Evolutionary conservation across 306 rosid species (phyloP), one percentile per base, ranked within the genome.

Genomic region (Cucurbita argyrosperma): DNA sequence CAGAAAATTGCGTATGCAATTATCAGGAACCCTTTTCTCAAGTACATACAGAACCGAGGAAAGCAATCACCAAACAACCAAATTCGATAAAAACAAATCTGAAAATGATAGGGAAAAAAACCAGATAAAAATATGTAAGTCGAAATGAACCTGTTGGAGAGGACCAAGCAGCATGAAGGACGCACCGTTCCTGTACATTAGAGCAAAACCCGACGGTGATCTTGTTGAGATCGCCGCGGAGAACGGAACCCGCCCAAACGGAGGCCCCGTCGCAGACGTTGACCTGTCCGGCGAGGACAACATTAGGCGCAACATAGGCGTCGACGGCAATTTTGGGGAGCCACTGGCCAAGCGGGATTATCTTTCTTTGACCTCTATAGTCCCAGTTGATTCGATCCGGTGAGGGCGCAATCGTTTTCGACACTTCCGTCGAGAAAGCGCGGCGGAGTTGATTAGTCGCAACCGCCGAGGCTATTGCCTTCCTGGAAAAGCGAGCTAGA

Each of bases 261-360:
- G 99, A 91, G 77, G 99, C 91, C 3, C 93, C 97, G 54, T 95
- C 99, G 78, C 80, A 81, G 11, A 95, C 88, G 43, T 89, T 90
- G 76, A 95, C 99, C 85, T 95, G 99, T 35, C 99, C 97, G 11
- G 96, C 96, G 60, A 95, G 91, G 55, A 95, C 96, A 14, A 95
- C 99, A 67, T 95, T 95, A 6, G 99, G 99, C 0, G 99, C 96
- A 77, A 95, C 99, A 84, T 89, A 95, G 79, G 99, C 99, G 59
- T 91, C 99, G 69, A 95, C 97, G 40, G 99, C 97, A 5, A 95
- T 63, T 76, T 87, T 95, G 4, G 97, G 99, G 54, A 83, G 80
- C 99, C 99, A 95, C 80, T 95, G 96, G 6, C 99, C 97, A 76
- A 95, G 78, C 0, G 97, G 99, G 30, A 95, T 88, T 50, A 95